Evolutionary conservation across 352 stramenopile genomes (phyloP).

Genomic region (Blastocystis sp.): DNA sequence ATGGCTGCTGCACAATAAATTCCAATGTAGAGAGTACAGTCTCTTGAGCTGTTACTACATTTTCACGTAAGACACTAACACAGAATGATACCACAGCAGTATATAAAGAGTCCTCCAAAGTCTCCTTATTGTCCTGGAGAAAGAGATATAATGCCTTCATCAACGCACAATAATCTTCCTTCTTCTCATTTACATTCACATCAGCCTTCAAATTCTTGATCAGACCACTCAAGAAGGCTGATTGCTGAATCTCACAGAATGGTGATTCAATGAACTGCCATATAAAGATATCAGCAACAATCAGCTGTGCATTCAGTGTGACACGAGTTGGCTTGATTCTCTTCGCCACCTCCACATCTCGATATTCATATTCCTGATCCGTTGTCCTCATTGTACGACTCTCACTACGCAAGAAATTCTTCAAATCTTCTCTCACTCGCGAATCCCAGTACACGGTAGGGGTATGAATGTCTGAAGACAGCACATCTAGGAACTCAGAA

Average conservation of each 20-base stretch:
- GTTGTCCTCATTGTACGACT: background rate
- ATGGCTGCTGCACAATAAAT: background rate
- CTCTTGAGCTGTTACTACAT: background rate
- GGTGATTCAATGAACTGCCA: background rate
- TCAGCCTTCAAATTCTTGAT: background rate
- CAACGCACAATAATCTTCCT: slow-evolving; percentile 8
- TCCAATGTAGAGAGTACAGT: background rate
- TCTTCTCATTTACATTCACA: background rate
- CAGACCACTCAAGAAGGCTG: slow-evolving; percentile 11
- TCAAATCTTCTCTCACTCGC: background rate
- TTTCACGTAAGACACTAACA: background rate
- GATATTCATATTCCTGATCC: slow-evolving; percentile 7
- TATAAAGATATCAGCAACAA: slow-evolving; percentile 40
- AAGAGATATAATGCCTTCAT: background rate
- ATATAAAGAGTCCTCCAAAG: background rate
- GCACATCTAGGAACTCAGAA: background rate
- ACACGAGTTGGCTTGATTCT: slow-evolving; percentile 9
- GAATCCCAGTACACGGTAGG: slow-evolving; percentile 29
- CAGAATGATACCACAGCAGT: slow-evolving; percentile 4
- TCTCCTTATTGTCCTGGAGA: background rate
- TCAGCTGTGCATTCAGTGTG: slow-evolving; percentile 46
- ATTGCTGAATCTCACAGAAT: slow-evolving; percentile 6
- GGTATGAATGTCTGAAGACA: background rate
- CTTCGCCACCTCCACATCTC: background rate
- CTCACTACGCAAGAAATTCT: slow-evolving; percentile 12